Percentiles rank a stretch among this genome's conserved stretches.
These are phyloP conservation scores for Scleroderma bovista DNA, from an alignment of 768 basidiomycete species.

Conservation along the genomic window DNA sequence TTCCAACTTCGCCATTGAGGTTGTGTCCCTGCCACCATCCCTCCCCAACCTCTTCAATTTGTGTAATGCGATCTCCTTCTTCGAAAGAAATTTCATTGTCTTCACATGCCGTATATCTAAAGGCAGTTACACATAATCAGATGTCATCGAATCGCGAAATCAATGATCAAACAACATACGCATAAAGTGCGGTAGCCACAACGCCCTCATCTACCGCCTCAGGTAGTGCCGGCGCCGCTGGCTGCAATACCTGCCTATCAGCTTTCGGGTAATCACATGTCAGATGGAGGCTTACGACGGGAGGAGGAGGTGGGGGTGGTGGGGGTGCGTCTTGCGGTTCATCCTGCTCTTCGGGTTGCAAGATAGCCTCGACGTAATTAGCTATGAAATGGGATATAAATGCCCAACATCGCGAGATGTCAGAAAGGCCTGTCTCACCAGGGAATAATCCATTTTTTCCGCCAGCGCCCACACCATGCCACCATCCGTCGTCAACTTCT, in stretches of 20 bases:
- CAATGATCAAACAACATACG: conserved; percentile 41
- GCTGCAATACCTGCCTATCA: conserved; percentile 8
- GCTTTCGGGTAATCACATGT: conserved; percentile 1
- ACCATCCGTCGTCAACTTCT: conserved; percentile 88
- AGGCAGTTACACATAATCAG: background rate
- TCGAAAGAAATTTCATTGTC: conserved; percentile 86
- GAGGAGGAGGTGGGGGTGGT: conserved; percentile 42
- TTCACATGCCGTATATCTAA: conserved; percentile 83
- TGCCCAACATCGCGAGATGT: background rate
- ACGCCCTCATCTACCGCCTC: conserved; percentile 53
- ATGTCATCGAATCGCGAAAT: background rate
- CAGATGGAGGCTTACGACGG: conserved; percentile 30
- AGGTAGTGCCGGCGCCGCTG: conserved; percentile 43
- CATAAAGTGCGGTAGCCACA: conserved; percentile 62
- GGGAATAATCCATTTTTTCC: conserved; percentile 87
- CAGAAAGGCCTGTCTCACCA: conserved; percentile 37
- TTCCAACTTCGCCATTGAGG: conserved; percentile 48
- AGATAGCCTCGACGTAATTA: conserved; percentile 82
- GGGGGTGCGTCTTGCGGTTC: conserved; percentile 30
- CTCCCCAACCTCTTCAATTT: conserved; percentile 78
- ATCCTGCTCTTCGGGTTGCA: conserved; percentile 35
- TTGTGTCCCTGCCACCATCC: conserved; percentile 85
- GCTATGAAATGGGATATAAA: conserved; percentile 37
- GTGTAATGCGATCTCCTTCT: conserved; percentile 74
- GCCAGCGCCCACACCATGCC: conserved; percentile 67